Evolutionary conservation across 768 basidiomycete genomes (phyloP), one percentile per base, ranked within the genome.

Genomic region (Amanita polypyramis): DNA sequence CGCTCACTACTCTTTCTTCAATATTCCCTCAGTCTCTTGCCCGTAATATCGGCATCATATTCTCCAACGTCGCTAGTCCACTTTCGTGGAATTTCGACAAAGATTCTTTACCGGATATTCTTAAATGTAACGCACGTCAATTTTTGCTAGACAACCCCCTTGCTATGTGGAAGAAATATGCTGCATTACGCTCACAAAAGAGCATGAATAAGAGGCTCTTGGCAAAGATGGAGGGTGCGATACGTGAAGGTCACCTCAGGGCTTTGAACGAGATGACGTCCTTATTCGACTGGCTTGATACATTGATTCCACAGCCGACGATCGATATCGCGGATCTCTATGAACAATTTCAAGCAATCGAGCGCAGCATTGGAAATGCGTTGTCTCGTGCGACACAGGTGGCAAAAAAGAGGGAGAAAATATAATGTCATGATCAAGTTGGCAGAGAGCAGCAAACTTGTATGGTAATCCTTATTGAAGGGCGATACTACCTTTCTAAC

Each of bases 21-120:
- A 56, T 60, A 33, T 60, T 61, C 37, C 60, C 60, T 29, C 35
- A 47, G 14, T 49, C 49, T 15, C 51, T 61, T 21, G 54, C 53
- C 17, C 20, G 49, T 25, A 59, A 62, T 50, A 60, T 62, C 51
- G 53, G 46, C 14, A 51, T 61, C 46, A 12, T 60, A 10, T 60
- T 61, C 44, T 58, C 58, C 43, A 56, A 50, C 17, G 45, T 54
- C 21, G 29, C 54, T 11, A 51, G 29, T 23, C 56, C 49, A 6
- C 45, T 57, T 12, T 33, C 41, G 3, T 50, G 33, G 32, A 60
- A 59, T 44, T 60, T 60, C 36, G 53, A 54, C 17, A 8, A 40
- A 3, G 33, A 47, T 32, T 40, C 53, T 14, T 25, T 61, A 7
- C 59, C 59, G n/a, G 17, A 36, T 15, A 30, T 33, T n/a, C 53